These are phyloP conservation scores for Pseudogymnoascus sp. DNA, from an alignment of 2,329 filamentous ascomycete species.

Conservation along the genomic window DNA sequence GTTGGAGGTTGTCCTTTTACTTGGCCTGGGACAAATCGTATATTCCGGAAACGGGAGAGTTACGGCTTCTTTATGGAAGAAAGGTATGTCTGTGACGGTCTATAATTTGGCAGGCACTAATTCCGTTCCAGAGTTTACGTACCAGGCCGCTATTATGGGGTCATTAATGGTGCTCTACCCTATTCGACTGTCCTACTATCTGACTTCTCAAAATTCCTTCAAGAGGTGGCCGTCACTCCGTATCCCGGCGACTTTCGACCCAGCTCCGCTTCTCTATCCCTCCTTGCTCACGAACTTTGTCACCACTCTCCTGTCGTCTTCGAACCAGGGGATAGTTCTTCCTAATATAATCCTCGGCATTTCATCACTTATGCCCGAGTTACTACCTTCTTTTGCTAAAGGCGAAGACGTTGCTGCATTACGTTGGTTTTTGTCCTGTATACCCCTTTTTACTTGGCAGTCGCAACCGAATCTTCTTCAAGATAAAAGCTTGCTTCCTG, in stretches of 20 bases:
- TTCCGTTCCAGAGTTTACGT: conserved; percentile 22
- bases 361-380: conserved; percentile 62
- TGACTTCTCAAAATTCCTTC: conserved; percentile 19
- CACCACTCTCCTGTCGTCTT: conserved; percentile 61
- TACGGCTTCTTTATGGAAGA: conserved; percentile 38
- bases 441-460: conserved; percentile 46
- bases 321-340: conserved; percentile 54
- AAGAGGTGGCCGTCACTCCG: conserved; percentile 29
- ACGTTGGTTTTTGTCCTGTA: conserved; percentile 73
- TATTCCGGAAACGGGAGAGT: conserved; percentile 15
- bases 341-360: conserved; percentile 78
- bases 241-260: conserved; percentile 76
- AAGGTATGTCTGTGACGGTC: conserved; percentile 35
- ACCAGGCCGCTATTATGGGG: conserved; percentile 26
- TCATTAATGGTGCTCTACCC: conserved; percentile 49
- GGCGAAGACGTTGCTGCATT: conserved; percentile 52
- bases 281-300: conserved; percentile 67
- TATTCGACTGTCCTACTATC: conserved; percentile 45
- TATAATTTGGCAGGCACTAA: conserved; percentile 16
- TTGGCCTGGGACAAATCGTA: conserved; percentile 41
- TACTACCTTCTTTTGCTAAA: conserved; percentile 57
- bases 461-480: neutral
- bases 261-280: conserved; percentile 84
- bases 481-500: conserved; percentile 15
- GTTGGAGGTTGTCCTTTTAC: conserved; percentile 45